These are phyloP conservation scores for Austroboletus niveus DNA, from an alignment of 1,284 basidiomycete genomes.

Conservation along the genomic window DNA sequence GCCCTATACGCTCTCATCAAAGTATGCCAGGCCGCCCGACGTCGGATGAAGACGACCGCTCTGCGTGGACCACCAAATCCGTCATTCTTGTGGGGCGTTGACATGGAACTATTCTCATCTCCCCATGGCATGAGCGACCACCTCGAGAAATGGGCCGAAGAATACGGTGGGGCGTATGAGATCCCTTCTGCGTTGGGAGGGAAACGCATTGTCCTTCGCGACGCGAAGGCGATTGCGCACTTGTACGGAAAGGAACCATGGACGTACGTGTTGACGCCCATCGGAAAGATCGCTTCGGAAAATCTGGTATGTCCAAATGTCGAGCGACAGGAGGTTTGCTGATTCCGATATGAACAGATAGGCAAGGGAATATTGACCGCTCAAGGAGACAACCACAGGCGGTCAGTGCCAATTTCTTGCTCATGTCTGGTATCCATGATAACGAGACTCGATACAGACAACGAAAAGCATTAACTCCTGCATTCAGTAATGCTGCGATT, in stretches of 20 bases:
- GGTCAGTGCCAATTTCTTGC: background rate
- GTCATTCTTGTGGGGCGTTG: slow-evolving; percentile 30
- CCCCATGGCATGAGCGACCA: slow-evolving; percentile 12
- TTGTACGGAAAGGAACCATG: slow-evolving; percentile 46
- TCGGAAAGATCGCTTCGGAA: slow-evolving; percentile 4
- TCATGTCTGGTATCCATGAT: background rate
- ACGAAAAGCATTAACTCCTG: slow-evolving; percentile 45
- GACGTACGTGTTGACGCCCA: slow-evolving; percentile 27
- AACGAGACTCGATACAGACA: slow-evolving; percentile 31
- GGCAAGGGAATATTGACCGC: slow-evolving; percentile 22
- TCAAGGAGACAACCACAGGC: slow-evolving; percentile 24
- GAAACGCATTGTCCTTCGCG: slow-evolving; percentile 44
- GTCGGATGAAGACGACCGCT: slow-evolving; percentile 24
- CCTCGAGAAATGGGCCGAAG: slow-evolving; percentile 37
- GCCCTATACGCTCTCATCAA: slow-evolving; percentile 14
- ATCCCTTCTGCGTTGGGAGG: slow-evolving; percentile 42
- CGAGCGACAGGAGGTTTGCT: background rate
- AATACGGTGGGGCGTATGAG: slow-evolving; percentile 49
- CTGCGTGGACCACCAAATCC: slow-evolving; percentile 32
- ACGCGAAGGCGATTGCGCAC: slow-evolving; percentile 54
- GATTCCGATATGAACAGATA: slow-evolving; percentile 12
- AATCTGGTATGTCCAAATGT: slow-evolving; percentile 17
- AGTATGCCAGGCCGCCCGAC: slow-evolving; percentile 4
- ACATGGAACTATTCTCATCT: slow-evolving; percentile 8
- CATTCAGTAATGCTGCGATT: slow-evolving; percentile 48